These are phyloP conservation scores for Auriscalpium orientale DNA, from an alignment of 768 basidiomycete species.

Conservation along the genomic window DNA sequence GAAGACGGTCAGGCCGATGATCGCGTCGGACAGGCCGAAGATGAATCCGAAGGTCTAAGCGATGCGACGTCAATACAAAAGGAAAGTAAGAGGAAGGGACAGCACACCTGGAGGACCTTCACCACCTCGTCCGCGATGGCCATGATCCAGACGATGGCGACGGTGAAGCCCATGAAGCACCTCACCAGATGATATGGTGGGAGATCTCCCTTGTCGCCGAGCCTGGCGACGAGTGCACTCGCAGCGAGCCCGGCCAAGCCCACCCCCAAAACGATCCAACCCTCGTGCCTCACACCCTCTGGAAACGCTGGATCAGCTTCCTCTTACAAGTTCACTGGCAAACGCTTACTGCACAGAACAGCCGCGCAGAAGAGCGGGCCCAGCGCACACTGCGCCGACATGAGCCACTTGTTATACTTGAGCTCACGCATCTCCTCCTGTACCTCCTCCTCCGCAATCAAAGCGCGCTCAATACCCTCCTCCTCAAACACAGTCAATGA, in stretches of 20 bases:
- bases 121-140: constrained; percentile 96
- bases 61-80: background rate
- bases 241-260: constrained; percentile 46
- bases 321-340: background rate
- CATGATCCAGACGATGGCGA: constrained; percentile 96
- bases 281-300: constrained; percentile 41
- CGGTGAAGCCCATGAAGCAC: constrained; percentile 86
- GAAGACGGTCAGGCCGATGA: constrained; percentile 94
- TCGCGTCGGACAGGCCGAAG: constrained; percentile 93
- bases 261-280: constrained; percentile 48
- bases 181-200: constrained; percentile 56
- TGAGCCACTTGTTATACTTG: constrained; percentile 74
- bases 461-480: constrained; percentile 58
- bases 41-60: constrained; percentile 83
- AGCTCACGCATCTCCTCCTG: constrained; percentile 62
- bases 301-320: background rate
- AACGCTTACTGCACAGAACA: constrained; percentile 68
- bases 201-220: constrained; percentile 52
- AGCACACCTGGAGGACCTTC: constrained; percentile 68
- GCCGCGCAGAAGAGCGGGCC: constrained; percentile 73
- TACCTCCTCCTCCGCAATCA: constrained; percentile 70
- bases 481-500: constrained; percentile 67
- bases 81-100: background rate
- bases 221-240: constrained; percentile 49
- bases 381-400: constrained; percentile 72